Evolutionary conservation across 345 rosid species (phyloP).

Genomic region (Cardamine occulta): DNA sequence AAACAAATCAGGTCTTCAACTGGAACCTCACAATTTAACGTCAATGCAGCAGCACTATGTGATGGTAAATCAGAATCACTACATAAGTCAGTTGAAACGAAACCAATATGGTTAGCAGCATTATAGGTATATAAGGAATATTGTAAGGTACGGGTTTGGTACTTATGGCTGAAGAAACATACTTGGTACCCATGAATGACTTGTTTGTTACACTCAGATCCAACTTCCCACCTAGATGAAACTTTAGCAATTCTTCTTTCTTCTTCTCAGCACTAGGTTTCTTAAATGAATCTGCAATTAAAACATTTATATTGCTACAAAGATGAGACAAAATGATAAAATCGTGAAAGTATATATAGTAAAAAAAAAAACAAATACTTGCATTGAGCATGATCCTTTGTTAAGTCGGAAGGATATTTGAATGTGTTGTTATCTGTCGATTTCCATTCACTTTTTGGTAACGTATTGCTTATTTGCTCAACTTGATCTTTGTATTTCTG

Average conservation of each 20-base stretch:
- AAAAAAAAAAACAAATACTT: constrained; percentile 16
- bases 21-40: too few relatives aligned
- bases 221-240: too few relatives aligned
- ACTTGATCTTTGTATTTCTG: constrained; percentile 51
- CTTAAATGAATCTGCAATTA: constrained; percentile 1
- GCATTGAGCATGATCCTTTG: neutral
- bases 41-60: neutral
- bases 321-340: too few relatives aligned
- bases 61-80: neutral
- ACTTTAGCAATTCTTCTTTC: neutral
- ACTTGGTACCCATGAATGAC: too few relatives aligned
- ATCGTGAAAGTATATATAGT: too few relatives aligned
- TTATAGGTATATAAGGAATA: neutral
- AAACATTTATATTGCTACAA: neutral
- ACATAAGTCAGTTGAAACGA: neutral
- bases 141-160: too few relatives aligned
- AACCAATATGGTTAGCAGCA: neutral
- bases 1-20: too few relatives aligned
- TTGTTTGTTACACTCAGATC: too few relatives aligned
- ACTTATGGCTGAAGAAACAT: too few relatives aligned
- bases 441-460: neutral
- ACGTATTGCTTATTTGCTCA: constrained; percentile 11
- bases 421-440: constrained; percentile 3
- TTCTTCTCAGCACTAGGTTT: neutral
- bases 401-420: constrained; percentile 4